Conservation (phyloP, 768 basidiomycete species). For the Pulveroboletus sp. region DNA sequence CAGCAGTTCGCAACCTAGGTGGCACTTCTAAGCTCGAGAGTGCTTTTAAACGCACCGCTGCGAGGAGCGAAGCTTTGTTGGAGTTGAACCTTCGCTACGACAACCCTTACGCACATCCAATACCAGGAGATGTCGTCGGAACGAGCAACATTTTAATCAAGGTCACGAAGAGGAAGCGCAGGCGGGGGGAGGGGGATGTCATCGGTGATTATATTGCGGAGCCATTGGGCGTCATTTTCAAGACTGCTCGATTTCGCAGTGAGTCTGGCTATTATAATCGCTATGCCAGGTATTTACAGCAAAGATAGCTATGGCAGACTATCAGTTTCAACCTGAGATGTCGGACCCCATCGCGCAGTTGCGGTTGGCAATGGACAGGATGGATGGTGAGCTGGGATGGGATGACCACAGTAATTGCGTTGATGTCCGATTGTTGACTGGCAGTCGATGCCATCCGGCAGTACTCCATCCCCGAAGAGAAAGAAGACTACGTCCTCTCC, state of each 20-base stretch:
- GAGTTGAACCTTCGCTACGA: constrained; percentile 74
- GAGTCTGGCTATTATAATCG: constrained; percentile 27
- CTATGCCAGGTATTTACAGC: neutral
- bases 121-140: constrained; percentile 72
- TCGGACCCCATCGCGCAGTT: constrained; percentile 67
- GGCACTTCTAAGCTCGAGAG: constrained; percentile 66
- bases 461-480: constrained; percentile 66
- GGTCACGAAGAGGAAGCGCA: constrained; percentile 69
- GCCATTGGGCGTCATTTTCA: constrained; percentile 68
- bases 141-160: constrained; percentile 83
- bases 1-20: constrained; percentile 62
- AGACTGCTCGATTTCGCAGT: constrained; percentile 90
- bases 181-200: constrained; percentile 25
- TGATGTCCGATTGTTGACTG: constrained; percentile 4
- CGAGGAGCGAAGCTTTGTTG: constrained; percentile 59
- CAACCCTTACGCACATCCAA: constrained; percentile 77
- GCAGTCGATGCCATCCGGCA: constrained; percentile 68
- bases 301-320: constrained; percentile 83
- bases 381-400: constrained; percentile 64
- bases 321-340: constrained; percentile 76
- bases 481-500: constrained; percentile 53
- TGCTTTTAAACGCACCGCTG: constrained; percentile 67
- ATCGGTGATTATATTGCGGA: constrained; percentile 72
- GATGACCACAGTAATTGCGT: neutral
- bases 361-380: constrained; percentile 65